Evolutionary conservation across 805 yeast species (phyloP), one percentile per base, ranked within the genome.

Genomic region (Nematodospora valgi): DNA sequence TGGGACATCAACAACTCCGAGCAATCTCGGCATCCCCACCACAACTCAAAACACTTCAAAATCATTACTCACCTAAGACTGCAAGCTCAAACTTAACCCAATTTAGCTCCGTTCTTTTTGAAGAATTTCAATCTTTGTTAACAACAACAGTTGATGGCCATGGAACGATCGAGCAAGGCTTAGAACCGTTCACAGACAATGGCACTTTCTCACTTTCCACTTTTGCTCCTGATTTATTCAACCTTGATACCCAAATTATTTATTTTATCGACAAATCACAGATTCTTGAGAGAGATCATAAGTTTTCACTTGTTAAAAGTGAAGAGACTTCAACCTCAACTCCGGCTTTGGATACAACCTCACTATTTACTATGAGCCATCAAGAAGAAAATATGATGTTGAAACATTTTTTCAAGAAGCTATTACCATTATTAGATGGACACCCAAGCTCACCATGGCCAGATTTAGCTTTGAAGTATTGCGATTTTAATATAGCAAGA

Each of bases 371-470:
- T 12, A 41, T 64, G 37, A 49, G 72, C 5, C 62, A 66, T 28
- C 51, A 64, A 17, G 79, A 76, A 38, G 82, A 76, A 42, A 74
- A 72, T 38, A 68, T 64, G 62, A 71, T 76, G 66, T 46, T 76
- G 39, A 70, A 68, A 41, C 81, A 76, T 49, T 76, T 75, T 45
- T 76, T 76, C 51, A 70, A 72, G 43, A 69, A 72, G 39, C 56
- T 76, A 23, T 51, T 76, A 5, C 79, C 77, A 1, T 46, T 76
- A 26, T 51, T 76, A 22, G 82, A 76, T 54, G 78, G 79, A 0
- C 80, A 76, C 47, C 82, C 81, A 0, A 70, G 72, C 27, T 62
- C 78, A 1, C 81, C 81, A 3, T 74, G 80, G 80, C 82, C 82
- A 0, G 76, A 74, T 39, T 50, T 76, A 38, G 78, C 79, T 27